Percentiles rank a stretch among this genome's conserved stretches.
Conservation (phyloP, 306 rosid species). For the Parietaria judaica region DNA sequence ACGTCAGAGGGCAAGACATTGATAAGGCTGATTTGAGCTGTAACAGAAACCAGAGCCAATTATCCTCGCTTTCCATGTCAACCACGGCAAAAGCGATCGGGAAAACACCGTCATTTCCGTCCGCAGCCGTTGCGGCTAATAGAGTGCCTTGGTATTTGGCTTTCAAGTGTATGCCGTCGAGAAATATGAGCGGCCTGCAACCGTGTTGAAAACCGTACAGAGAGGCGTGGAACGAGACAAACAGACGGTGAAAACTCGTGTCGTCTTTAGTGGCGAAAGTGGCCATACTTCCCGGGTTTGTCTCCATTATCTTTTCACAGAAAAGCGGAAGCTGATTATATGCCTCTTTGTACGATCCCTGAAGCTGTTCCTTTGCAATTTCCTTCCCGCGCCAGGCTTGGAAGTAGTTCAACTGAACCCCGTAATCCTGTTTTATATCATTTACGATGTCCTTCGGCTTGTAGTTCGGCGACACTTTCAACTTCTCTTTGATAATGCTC, state of each 20-base stretch:
- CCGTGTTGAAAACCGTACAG: conserved; percentile 90
- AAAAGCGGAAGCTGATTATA: conserved; percentile 74
- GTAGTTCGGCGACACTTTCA: conserved; percentile 74
- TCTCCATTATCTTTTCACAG: conserved; percentile 85
- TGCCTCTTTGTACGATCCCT: conserved; percentile 93
- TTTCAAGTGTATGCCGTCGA: conserved; percentile 68
- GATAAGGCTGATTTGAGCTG: conserved; percentile 75
- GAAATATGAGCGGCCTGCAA: conserved; percentile 88
- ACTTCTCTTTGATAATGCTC: conserved; percentile 85
- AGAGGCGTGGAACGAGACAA: conserved; percentile 85
- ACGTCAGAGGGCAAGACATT: conserved; percentile 63
- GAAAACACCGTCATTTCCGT: conserved; percentile 77
- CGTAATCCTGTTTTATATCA: conserved; percentile 91
- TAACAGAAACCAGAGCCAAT: conserved; percentile 88
- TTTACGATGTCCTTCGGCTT: conserved; percentile 97
- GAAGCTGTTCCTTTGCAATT: conserved; percentile 98
- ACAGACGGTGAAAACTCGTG: conserved; percentile 88
- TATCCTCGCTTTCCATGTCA: conserved; percentile 82
- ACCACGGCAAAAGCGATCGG: conserved; percentile 93
- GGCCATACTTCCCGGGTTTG: conserved; percentile 88
- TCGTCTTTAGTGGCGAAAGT: conserved; percentile 82
- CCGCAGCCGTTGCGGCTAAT: conserved; percentile 85
- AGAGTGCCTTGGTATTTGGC: conserved; percentile 92
- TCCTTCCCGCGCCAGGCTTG: conserved; percentile 99
- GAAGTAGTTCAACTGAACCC: conserved; percentile 89